phyloP scores from a whole-genome alignment of 1,284 basidiomycete genomes.

The Chiua sp. region DNA sequence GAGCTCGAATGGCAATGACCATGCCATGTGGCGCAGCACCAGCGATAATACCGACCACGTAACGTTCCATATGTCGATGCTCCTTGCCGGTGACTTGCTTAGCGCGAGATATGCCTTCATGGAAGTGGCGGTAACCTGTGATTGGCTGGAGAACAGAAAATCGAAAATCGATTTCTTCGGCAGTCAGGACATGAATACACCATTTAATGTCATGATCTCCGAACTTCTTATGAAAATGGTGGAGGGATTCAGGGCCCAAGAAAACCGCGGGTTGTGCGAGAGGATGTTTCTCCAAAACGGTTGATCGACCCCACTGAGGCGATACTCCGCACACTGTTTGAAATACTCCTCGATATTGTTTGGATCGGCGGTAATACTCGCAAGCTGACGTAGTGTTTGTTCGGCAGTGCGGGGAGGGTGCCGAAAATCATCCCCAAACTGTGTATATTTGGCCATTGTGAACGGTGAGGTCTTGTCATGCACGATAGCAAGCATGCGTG shows the following conservation, averaged over 20 bases:
- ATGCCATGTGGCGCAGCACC: too few species aligned
- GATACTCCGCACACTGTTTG: background rate
- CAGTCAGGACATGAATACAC: slow-evolving; percentile 2
- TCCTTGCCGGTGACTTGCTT: slow-evolving; percentile 7
- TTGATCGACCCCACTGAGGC: slow-evolving; percentile 3
- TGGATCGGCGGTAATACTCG: background rate
- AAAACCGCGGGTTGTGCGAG: slow-evolving; percentile 3
- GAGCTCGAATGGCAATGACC: too few species aligned
- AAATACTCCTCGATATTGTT: slow-evolving; percentile 5
- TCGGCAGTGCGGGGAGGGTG: background rate
- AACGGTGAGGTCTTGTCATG: slow-evolving; percentile 10
- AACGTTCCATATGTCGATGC: too few species aligned
- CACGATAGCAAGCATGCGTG: slow-evolving; percentile 3
- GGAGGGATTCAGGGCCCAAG: slow-evolving; percentile 1
- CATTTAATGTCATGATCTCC: slow-evolving; percentile 12
- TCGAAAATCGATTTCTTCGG: background rate
- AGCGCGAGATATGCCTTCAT: background rate
- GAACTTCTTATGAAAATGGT: slow-evolving; percentile 5
- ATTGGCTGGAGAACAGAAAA: background rate
- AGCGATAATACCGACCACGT: too few species aligned
- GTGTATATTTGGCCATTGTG: slow-evolving; percentile 2
- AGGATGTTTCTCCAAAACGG: slow-evolving; percentile 6
- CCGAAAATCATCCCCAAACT: slow-evolving; percentile 6
- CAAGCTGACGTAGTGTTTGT: slow-evolving; percentile 25
- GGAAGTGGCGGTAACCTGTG: slow-evolving; percentile 6